These are phyloP conservation scores for Starmerella bombi DNA, from an alignment of 805 yeast species.

Conservation along the genomic window DNA sequence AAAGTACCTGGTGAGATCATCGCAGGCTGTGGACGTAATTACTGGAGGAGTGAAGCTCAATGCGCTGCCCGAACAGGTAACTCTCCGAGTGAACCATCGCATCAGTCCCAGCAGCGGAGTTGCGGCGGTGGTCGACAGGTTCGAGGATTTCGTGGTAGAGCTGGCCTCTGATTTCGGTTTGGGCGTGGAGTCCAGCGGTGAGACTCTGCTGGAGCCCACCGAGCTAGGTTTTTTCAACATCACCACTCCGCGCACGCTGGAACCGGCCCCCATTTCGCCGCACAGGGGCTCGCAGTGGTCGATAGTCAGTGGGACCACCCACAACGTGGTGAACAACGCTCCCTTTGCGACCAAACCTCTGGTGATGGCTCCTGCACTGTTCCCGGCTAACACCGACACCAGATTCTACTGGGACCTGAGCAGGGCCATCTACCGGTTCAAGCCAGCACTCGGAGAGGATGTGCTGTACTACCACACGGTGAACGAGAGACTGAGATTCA, in stretches of 20 bases:
- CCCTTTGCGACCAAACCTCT: constrained; percentile 16
- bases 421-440: constrained; percentile 46
- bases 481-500: constrained; percentile 42
- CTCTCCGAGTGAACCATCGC: constrained; percentile 48
- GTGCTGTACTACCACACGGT: constrained; percentile 40
- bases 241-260: constrained; percentile 25
- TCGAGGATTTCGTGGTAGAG: constrained; percentile 26
- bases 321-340: constrained; percentile 32
- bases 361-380: constrained; percentile 43
- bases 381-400: constrained; percentile 65
- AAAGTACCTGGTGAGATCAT: constrained; percentile 40
- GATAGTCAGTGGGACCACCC: constrained; percentile 46
- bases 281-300: constrained; percentile 35
- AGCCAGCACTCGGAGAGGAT: constrained; percentile 35
- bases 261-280: constrained; percentile 46
- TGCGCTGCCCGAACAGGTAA: constrained; percentile 57
- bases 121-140: constrained; percentile 30
- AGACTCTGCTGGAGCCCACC: constrained; percentile 23
- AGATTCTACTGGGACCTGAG: constrained; percentile 50
- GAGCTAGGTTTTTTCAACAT: constrained; percentile 34
- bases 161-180: constrained; percentile 38
- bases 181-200: constrained; percentile 33
- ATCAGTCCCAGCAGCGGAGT: constrained; percentile 44
- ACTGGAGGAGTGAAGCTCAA: constrained; percentile 64
- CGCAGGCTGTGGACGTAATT: constrained; percentile 56